These are phyloP conservation scores for Candida gorgasii DNA, from an alignment of 805 yeast genomes.

Conservation along the genomic window DNA sequence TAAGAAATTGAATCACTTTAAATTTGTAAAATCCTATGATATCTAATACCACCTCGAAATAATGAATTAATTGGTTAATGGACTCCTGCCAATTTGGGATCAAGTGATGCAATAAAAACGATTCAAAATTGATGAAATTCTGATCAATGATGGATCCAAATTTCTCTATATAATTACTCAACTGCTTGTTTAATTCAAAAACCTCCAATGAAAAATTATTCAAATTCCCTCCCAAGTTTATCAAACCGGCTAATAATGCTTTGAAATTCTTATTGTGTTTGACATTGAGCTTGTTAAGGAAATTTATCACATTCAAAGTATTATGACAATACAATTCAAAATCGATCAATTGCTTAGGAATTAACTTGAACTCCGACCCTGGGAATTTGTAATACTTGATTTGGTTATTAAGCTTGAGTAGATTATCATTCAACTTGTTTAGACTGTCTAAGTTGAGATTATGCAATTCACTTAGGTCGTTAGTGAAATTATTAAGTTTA, in stretches of 20 bases:
- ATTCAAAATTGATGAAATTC: conserved; percentile 50
- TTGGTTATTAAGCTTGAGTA: conserved; percentile 34
- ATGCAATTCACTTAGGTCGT: conserved; percentile 18
- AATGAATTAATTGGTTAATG: conserved; percentile 47
- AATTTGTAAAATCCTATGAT: conserved; percentile 50
- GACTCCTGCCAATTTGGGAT: conserved; percentile 52
- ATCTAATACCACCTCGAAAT: conserved; percentile 44
- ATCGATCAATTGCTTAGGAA: conserved; percentile 33
- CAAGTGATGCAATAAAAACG: conserved; percentile 38
- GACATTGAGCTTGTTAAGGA: conserved; percentile 39
- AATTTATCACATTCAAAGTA: conserved; percentile 31
- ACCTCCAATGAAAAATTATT: conserved; percentile 54
- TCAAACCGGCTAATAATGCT: conserved; percentile 36
- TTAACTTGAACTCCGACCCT: conserved; percentile 18
- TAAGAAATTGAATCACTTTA: conserved; percentile 51
- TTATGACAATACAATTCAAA: conserved; percentile 37
- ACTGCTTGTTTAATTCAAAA: conserved; percentile 24
- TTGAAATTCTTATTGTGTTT: conserved; percentile 42
- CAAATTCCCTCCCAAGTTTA: conserved; percentile 58
- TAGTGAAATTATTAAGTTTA: conserved; percentile 33
- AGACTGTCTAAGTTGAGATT: conserved; percentile 29
- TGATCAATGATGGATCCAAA: conserved; percentile 56
- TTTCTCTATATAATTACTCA: conserved; percentile 43
- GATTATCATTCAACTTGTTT: conserved; percentile 35
- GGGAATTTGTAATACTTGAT: conserved; percentile 18